Evolutionary conservation across 352 stramenopile species (phyloP), one percentile per base, ranked within the genome.

Genomic region (Hyaloperonospora arabidopsidis): DNA sequence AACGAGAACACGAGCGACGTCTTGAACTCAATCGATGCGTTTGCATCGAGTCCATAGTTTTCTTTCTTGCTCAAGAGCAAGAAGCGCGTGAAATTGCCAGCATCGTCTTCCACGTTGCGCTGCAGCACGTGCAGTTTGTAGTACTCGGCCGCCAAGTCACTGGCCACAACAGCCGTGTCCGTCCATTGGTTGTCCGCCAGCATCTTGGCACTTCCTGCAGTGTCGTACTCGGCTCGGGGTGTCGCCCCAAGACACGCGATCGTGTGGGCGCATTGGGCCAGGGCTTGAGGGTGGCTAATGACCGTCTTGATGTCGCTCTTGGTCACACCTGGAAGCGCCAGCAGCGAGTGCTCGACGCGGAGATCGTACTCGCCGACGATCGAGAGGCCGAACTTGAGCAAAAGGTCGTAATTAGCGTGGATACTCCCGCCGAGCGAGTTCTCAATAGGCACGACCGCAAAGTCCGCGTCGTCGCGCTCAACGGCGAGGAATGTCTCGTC

Each of bases 261-360:
- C 56, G 97, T 98, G 70, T 97, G 87, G 48, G 97, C 86, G 68
- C 93, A 98, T 71, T 99, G 95, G 47, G 95, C 95, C 51, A 99
- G 77, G 17, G 95, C 95, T 68, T 99, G 95, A 23, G 93, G 90
- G 73, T 98, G 95, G 54, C 86, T 97, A 57, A 98, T 97, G 39
- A 97, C 91, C 60, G 88, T 97, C 72, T 96, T 97, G 50, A 98
- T 95, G 63, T 97, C 81, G 36, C 61, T 70, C 57, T 84, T 86
- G 17, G 73, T 84, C 21, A 87, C 79, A 28, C 93, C 96, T 0
- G 84, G 85, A 29, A 96, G 86, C 57, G 79, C 86, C 52, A 98
- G 63, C 15, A 98, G 77, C 73, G 82, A 97, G 66, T 98, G 95
- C 49, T 97, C 77, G 15, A 98, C 63, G 21, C 60, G 64, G 86